Evolutionary conservation across 2,329 filamentous ascomycete genomes (phyloP).

Genomic region (Stachybotrys chartarum): DNA sequence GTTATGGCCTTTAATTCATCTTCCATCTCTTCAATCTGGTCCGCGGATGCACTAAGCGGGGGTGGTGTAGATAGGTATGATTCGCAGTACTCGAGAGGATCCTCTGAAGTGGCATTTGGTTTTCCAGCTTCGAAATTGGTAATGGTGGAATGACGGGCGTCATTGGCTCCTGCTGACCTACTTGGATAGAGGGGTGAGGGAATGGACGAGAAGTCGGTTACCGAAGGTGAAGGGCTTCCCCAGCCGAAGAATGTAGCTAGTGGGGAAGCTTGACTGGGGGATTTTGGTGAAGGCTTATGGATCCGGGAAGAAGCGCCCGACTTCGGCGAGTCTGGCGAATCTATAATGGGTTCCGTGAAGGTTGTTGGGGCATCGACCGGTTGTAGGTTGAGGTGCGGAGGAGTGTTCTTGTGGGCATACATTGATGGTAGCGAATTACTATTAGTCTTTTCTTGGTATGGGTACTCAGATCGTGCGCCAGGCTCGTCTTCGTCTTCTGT

Average conservation of each 20-base stretch:
- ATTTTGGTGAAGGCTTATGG: slow-evolving; percentile 49
- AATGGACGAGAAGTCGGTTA: slow-evolving; percentile 45
- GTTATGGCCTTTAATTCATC: slow-evolving; percentile 91
- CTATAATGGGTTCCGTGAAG: neutral
- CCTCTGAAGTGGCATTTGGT: slow-evolving; percentile 32
- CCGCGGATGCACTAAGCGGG: slow-evolving; percentile 29
- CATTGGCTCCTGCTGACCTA: slow-evolving; percentile 25
- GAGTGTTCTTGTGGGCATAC: slow-evolving; percentile 40
- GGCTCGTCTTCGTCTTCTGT: slow-evolving; percentile 11
- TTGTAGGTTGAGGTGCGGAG: slow-evolving; percentile 45
- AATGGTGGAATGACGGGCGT: slow-evolving; percentile 15
- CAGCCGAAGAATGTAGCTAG: slow-evolving; percentile 49
- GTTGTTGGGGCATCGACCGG: slow-evolving; percentile 26
- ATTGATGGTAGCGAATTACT: slow-evolving; percentile 37
- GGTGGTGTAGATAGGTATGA: slow-evolving; percentile 44
- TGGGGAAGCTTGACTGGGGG: slow-evolving; percentile 39
- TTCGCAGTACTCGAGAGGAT: slow-evolving; percentile 42
- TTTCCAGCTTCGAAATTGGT: slow-evolving; percentile 22
- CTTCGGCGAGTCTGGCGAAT: slow-evolving; percentile 19
- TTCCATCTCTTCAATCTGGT: slow-evolving; percentile 79
- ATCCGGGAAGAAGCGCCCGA: slow-evolving; percentile 29
- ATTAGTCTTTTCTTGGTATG: slow-evolving; percentile 20
- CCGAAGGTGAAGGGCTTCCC: slow-evolving; percentile 37
- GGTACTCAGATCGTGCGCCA: neutral
- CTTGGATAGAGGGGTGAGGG: slow-evolving; percentile 44